A percentile compares a stretch with the other conserved stretches of the same genome.
Conservation (phyloP, 1,139 yeast species). For the Debaryomyces sp. region DNA sequence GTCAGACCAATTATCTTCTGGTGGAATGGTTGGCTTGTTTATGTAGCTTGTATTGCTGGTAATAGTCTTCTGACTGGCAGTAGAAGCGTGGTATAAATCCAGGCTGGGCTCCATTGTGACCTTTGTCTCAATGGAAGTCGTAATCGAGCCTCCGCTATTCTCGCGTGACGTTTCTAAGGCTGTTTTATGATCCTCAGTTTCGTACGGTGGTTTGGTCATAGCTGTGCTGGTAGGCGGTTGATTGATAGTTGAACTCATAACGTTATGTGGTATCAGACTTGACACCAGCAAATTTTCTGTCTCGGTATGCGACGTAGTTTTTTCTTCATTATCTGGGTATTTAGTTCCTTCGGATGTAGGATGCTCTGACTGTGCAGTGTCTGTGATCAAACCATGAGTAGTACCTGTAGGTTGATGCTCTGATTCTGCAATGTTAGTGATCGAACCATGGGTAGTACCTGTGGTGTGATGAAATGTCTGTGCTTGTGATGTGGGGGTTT, state of each 20-base stretch:
- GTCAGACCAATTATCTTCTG: neutral
- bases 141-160: neutral
- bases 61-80: neutral
- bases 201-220: neutral
- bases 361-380: neutral
- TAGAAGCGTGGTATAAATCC: neutral
- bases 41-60: neutral
- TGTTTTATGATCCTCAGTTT: neutral
- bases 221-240: neutral
- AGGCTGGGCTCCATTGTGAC: neutral
- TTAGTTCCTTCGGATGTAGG: neutral
- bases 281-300: neutral
- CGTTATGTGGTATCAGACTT: neutral
- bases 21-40: neutral
- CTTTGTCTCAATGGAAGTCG: neutral
- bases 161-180: neutral
- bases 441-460: neutral
- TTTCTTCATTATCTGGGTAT: neutral
- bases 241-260: neutral
- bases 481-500: neutral
- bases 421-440: too few relatives aligned
- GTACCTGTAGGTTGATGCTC: neutral
- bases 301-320: neutral
- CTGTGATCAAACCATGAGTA: neutral
- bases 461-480: neutral